phyloP scores from a whole-genome alignment of 208 protist genomes.

The Trypanosoma scelopori region DNA sequence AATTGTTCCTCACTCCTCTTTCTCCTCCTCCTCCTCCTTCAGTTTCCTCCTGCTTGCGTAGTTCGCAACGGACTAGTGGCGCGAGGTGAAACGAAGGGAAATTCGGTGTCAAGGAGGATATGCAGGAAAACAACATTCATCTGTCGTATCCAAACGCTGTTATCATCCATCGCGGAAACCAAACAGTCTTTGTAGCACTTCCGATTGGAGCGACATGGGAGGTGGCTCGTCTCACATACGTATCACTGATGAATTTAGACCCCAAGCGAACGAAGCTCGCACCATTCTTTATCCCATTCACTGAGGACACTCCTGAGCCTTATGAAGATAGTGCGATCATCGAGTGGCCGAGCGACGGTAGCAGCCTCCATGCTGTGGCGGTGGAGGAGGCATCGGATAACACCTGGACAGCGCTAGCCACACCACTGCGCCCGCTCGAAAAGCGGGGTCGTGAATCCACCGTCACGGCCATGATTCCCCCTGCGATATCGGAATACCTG shows the following conservation, averaged over 20 bases:
- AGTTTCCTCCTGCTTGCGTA: constrained; percentile 13
- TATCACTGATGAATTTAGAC: constrained; percentile 11
- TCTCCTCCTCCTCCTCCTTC: too few relatives aligned
- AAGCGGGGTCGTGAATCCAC: background rate
- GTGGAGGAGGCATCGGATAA: background rate
- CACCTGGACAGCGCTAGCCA: constrained; percentile 1
- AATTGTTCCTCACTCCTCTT: too few relatives aligned
- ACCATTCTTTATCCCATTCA: background rate
- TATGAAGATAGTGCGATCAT: constrained; percentile 2
- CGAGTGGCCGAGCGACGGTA: constrained; percentile 8
- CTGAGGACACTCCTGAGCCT: background rate
- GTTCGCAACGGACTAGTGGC: background rate
- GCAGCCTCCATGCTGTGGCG: background rate
- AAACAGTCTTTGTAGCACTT: constrained; percentile 21
- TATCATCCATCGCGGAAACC: constrained; percentile 17
- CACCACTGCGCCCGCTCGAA: background rate
- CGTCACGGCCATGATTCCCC: background rate
- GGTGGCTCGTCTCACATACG: constrained; percentile 21
- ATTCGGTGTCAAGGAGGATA: background rate
- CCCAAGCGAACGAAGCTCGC: constrained; percentile 3
- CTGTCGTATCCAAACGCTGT: constrained; percentile 19
- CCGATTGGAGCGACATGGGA: constrained; percentile 21
- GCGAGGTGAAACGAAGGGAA: background rate
- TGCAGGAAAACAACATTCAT: constrained; percentile 32
- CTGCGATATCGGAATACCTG: constrained; percentile 6